phyloP scores from a whole-genome alignment of 2,329 filamentous ascomycete species.

The Fusarium burgessii region DNA sequence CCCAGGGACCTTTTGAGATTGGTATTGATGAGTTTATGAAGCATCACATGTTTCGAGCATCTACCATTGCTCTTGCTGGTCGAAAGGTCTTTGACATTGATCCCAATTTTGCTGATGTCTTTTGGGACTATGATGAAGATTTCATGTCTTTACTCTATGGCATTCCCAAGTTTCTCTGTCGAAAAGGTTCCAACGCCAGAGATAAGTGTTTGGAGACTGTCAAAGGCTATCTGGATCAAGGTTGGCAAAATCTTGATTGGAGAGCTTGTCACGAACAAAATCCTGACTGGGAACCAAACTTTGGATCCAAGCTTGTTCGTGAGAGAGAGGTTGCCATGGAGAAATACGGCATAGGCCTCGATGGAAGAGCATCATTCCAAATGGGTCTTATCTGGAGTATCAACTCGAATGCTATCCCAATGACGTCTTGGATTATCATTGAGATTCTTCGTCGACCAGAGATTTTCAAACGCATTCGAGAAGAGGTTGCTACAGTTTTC shows the following conservation, averaged over 20 bases:
- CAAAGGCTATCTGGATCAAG: conserved; percentile 24
- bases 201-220: conserved; percentile 37
- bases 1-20: conserved; percentile 11
- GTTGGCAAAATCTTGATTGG: conserved; percentile 34
- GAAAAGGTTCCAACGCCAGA: conserved; percentile 37
- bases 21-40: conserved; percentile 41
- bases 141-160: conserved; percentile 43
- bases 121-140: conserved; percentile 42
- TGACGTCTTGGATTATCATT: conserved; percentile 42
- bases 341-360: conserved; percentile 39
- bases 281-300: conserved; percentile 38
- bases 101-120: conserved; percentile 33
- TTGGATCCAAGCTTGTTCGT: conserved; percentile 42
- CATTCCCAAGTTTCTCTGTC: conserved; percentile 36
- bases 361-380: conserved; percentile 40
- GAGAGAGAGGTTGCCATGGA: conserved; percentile 41
- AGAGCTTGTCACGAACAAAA: conserved; percentile 4
- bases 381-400: conserved; percentile 45
- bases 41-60: conserved; percentile 41
- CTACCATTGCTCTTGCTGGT: conserved; percentile 39
- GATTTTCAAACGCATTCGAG: conserved; percentile 26
- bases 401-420: conserved; percentile 44
- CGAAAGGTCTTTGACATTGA: conserved; percentile 26
- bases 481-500: conserved; percentile 24
- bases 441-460: conserved; percentile 39